These are phyloP conservation scores for Lotus japonicus DNA, from an alignment of 306 rosid genomes.

Conservation along the genomic window DNA sequence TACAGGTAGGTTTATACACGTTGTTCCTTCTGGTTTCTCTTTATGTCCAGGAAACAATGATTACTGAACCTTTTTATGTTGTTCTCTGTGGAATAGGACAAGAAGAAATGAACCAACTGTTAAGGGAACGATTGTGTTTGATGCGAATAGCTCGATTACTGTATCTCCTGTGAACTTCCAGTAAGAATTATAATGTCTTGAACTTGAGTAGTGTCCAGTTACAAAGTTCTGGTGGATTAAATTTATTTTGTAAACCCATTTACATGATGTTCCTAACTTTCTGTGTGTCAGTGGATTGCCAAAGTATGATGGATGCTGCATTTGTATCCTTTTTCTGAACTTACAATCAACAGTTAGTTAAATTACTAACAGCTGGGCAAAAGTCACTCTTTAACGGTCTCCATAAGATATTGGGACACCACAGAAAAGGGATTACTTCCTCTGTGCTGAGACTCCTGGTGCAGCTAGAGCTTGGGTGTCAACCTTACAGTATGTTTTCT, in stretches of 20 bases:
- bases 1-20: conserved; percentile 53
- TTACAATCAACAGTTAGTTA: neutral
- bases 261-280: conserved; percentile 12
- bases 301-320: conserved; percentile 88
- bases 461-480: conserved; percentile 96
- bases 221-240: neutral
- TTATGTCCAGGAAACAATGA: neutral
- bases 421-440: conserved; percentile 84
- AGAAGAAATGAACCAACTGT: conserved; percentile 77
- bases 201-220: neutral
- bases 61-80: neutral
- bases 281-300: conserved; percentile 56
- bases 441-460: conserved; percentile 93
- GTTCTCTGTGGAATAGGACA: conserved; percentile 30
- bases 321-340: conserved; percentile 62
- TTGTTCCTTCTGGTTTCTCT: neutral
- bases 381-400: conserved; percentile 27
- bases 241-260: neutral
- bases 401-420: conserved; percentile 79
- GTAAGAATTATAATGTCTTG: conserved; percentile 36
- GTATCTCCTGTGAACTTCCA: conserved; percentile 85
- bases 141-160: conserved; percentile 80
- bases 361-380: neutral
- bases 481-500: conserved; percentile 71
- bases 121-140: conserved; percentile 73